phyloP scores from a whole-genome alignment of 2,329 filamentous ascomycete genomes.

The Oidium heveae region DNA sequence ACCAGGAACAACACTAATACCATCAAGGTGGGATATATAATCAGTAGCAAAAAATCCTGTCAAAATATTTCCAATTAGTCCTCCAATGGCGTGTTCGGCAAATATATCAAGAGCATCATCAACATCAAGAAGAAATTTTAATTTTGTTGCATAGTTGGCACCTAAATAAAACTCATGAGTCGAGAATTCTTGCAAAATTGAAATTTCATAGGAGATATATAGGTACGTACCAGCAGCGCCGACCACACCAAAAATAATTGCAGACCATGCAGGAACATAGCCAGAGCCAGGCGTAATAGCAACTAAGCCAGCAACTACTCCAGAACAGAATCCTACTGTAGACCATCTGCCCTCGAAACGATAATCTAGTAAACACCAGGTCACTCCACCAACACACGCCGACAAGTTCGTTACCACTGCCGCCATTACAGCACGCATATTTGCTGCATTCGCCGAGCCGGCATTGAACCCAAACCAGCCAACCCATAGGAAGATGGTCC shows the following conservation, averaged over 20 bases:
- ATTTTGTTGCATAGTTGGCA: conserved; percentile 60
- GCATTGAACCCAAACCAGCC: conserved; percentile 91
- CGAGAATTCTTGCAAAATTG: background rate
- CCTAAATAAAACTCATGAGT: background rate
- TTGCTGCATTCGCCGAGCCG: conserved; percentile 53
- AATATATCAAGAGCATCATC: conserved; percentile 76
- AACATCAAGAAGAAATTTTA: conserved; percentile 56
- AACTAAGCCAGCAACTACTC: conserved; percentile 62
- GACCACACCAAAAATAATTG: conserved; percentile 49
- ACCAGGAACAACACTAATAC: conserved; percentile 35
- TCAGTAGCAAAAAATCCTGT: conserved; percentile 59
- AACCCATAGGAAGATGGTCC: conserved; percentile 79
- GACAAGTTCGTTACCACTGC: conserved; percentile 63
- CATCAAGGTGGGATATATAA: conserved; percentile 32
- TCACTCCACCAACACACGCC: conserved; percentile 58
- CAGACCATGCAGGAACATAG: conserved; percentile 62
- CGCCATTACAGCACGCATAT: conserved; percentile 62
- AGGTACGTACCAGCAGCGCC: conserved; percentile 31
- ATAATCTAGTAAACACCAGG: conserved; percentile 72
- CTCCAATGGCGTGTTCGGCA: conserved; percentile 57
- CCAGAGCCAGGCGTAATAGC: conserved; percentile 67
- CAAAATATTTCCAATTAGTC: conserved; percentile 49
- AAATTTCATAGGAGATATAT: background rate
- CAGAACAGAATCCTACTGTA: conserved; percentile 74
- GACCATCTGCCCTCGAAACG: conserved; percentile 72